Evolutionary conservation across 352 stramenopile genomes (phyloP).

Genomic region (Phytophthora sp.): DNA sequence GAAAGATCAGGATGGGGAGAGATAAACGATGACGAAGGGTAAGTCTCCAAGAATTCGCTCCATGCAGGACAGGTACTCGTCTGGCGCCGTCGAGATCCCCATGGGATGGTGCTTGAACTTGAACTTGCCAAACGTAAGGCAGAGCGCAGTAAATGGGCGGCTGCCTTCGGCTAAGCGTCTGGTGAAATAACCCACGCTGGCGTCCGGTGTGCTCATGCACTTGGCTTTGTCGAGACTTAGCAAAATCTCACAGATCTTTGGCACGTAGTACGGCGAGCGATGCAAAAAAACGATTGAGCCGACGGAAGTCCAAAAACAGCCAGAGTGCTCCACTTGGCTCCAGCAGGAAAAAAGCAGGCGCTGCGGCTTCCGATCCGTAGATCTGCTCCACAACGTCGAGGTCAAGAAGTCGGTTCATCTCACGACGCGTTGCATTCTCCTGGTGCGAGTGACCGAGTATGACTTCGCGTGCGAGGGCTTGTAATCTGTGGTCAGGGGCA

Average conservation of each 20-base stretch:
- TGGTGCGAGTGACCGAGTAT: slow-evolving; percentile 7
- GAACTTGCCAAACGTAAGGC: neutral
- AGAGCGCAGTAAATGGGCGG: neutral
- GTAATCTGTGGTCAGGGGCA: slow-evolving; percentile 3
- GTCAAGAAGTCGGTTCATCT: slow-evolving; percentile 3
- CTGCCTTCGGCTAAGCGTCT: neutral
- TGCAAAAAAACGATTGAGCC: neutral
- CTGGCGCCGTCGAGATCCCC: neutral
- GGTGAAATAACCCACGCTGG: slow-evolving; percentile 2
- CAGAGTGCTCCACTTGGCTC: slow-evolving; percentile 5
- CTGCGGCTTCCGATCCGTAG: slow-evolving; percentile 2
- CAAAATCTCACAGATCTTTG: slow-evolving; percentile 15
- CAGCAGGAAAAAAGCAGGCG: slow-evolving; percentile 15
- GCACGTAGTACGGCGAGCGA: neutral
- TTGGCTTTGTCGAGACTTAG: slow-evolving; percentile 2
- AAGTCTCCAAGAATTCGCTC: neutral
- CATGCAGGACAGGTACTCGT: slow-evolving; percentile 6
- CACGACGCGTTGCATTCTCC: neutral
- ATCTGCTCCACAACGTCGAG: slow-evolving; percentile 20
- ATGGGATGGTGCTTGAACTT: neutral
- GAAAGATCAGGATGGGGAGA: slow-evolving; percentile 3
- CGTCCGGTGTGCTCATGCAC: neutral
- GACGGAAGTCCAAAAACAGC: slow-evolving; percentile 3
- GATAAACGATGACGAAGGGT: neutral
- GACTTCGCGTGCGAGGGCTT: slow-evolving; percentile 1